Conservation (phyloP, 129 eudicot species). For the Erigeron canadensis region DNA sequence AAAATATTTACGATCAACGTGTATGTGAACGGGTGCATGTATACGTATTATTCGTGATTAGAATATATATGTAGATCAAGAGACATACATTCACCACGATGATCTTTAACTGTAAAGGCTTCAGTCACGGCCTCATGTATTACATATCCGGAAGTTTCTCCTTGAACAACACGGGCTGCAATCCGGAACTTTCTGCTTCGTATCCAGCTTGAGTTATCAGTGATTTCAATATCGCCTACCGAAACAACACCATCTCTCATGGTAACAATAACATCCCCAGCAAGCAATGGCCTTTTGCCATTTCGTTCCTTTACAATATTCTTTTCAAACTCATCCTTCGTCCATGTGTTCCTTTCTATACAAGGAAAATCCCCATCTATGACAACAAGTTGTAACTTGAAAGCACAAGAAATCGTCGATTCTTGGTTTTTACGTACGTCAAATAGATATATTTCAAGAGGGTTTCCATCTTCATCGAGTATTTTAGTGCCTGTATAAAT, state of each 20-base stretch:
- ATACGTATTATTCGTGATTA: not conserved
- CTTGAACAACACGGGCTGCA: slow-evolving; percentile 59
- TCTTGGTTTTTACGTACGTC: slow-evolving; percentile 26
- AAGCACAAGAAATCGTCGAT: slow-evolving; percentile 25
- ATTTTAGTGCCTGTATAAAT: slow-evolving; percentile 65
- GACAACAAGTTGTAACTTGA: slow-evolving; percentile 66
- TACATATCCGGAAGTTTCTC: slow-evolving; percentile 21
- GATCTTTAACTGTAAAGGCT: slow-evolving; percentile 76
- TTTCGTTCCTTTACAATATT: slow-evolving; percentile 57
- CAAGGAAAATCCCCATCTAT: slow-evolving; percentile 70
- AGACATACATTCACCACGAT: slow-evolving; percentile 80
- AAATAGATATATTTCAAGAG: slow-evolving; percentile 44
- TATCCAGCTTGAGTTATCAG: slow-evolving; percentile 90
- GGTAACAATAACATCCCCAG: slow-evolving; percentile 53
- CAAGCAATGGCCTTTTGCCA: slow-evolving; percentile 67
- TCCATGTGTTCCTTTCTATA: slow-evolving; percentile 43
- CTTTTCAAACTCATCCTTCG: slow-evolving; percentile 49
- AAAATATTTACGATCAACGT: too few relatives aligned
- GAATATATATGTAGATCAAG: not conserved
- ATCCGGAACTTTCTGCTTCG: slow-evolving; percentile 69
- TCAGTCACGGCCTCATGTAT: slow-evolving; percentile 60
- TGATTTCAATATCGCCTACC: slow-evolving; percentile 62
- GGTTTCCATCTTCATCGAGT: slow-evolving; percentile 38
- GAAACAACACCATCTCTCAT: slow-evolving; percentile 50
- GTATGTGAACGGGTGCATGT: not conserved